phyloP scores from a whole-genome alignment of 768 basidiomycete species.

The Leccinum disarticulatum region DNA sequence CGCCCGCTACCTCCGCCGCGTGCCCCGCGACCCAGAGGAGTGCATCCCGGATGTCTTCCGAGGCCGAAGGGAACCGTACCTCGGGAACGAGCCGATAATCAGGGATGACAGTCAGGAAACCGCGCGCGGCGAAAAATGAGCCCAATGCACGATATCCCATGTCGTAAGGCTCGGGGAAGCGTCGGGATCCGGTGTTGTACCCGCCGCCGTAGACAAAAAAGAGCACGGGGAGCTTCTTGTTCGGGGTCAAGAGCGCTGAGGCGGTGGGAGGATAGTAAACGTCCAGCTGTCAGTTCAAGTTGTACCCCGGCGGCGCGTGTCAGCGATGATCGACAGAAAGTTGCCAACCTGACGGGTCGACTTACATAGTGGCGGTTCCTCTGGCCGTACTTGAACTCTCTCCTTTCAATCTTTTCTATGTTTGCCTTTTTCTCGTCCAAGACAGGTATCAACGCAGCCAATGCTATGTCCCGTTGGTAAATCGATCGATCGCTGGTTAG shows the following conservation, averaged over 20 bases:
- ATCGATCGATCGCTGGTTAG: constrained; percentile 9
- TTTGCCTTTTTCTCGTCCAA: constrained; percentile 46
- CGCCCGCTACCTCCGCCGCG: constrained; percentile 16
- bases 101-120: constrained; percentile 63
- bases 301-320: neutral
- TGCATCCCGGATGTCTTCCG: constrained; percentile 55
- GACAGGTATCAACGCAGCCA: constrained; percentile 48
- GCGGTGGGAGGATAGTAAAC: constrained; percentile 55
- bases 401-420: constrained; percentile 48
- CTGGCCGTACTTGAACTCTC: constrained; percentile 57
- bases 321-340: neutral
- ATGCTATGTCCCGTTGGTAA: constrained; percentile 34
- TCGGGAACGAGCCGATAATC: constrained; percentile 67
- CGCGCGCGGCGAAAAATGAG: constrained; percentile 57
- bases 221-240: constrained; percentile 45
- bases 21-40: constrained; percentile 52
- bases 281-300: constrained; percentile 47
- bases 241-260: constrained; percentile 20
- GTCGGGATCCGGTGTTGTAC: constrained; percentile 51
- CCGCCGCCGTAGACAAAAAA: constrained; percentile 72
- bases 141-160: constrained; percentile 57
- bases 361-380: constrained; percentile 41
- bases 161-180: constrained; percentile 44
- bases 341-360: neutral
- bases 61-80: constrained; percentile 51